phyloP scores from a whole-genome alignment of 148 eudicot species.

The Fallopia convolvulus region DNA sequence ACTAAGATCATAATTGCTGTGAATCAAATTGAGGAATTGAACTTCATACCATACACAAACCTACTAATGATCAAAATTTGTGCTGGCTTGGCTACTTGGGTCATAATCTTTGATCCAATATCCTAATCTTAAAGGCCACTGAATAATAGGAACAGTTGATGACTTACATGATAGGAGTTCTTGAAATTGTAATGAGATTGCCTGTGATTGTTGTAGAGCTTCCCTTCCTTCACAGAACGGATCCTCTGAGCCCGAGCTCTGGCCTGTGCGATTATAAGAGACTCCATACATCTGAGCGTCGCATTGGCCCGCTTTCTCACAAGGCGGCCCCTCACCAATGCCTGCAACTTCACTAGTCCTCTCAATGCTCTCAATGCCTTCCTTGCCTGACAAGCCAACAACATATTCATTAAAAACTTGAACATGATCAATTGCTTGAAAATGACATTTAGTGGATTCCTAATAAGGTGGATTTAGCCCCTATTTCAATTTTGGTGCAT shows the following conservation, averaged over 20 bases:
- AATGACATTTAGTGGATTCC: background rate
- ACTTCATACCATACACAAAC: background rate
- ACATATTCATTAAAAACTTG: background rate
- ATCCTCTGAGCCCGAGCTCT: constrained; percentile 75
- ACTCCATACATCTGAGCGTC: constrained; percentile 87
- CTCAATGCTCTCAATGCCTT: constrained; percentile 77
- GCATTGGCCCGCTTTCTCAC: constrained; percentile 80
- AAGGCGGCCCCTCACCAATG: constrained; percentile 80
- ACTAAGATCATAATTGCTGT: background rate
- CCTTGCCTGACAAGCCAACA: constrained; percentile 47
- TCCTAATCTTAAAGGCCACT: background rate
- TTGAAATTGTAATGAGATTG: constrained; percentile 34
- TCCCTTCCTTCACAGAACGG: constrained; percentile 36
- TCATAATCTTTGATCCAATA: background rate
- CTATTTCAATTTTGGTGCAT: too few species aligned
- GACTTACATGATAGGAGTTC: constrained; percentile 40
- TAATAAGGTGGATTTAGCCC: too few species aligned
- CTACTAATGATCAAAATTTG: background rate
- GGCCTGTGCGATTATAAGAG: constrained; percentile 71
- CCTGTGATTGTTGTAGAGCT: constrained; percentile 23
- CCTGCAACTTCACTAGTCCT: constrained; percentile 93
- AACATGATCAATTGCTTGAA: background rate
- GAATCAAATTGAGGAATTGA: background rate
- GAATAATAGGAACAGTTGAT: background rate
- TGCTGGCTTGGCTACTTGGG: background rate